phyloP scores from a whole-genome alignment of 257 asterid genomes.

The Primulina eburnea region DNA sequence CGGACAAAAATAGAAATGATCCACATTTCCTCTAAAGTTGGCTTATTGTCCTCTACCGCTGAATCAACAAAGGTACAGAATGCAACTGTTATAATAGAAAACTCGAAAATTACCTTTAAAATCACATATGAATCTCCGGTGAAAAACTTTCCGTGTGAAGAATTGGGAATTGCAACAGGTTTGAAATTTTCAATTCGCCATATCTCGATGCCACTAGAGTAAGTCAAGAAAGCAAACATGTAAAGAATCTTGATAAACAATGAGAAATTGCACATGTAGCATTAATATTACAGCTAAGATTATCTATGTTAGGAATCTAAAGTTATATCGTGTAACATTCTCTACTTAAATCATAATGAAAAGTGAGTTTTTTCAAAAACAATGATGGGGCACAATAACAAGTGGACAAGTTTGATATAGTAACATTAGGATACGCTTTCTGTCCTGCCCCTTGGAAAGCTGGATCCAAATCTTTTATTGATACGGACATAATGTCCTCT shows the following conservation, averaged over 20 bases:
- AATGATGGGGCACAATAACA: slow-evolving; percentile 13
- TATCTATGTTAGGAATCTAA: slow-evolving; percentile 5
- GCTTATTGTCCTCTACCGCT: slow-evolving; percentile 15
- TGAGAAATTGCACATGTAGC: neutral
- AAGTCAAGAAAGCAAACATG: slow-evolving; percentile 36
- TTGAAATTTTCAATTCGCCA: slow-evolving; percentile 73
- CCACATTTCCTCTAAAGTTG: slow-evolving; percentile 1
- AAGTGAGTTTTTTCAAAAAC: slow-evolving; percentile 4
- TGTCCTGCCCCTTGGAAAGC: slow-evolving; percentile 74
- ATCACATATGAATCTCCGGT: slow-evolving; percentile 75
- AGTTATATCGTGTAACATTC: neutral
- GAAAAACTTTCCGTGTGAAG: slow-evolving; percentile 70
- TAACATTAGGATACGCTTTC: slow-evolving; percentile 63
- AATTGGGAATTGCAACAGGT: slow-evolving; percentile 54
- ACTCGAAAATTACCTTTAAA: slow-evolving; percentile 50
- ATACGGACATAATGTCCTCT: slow-evolving; percentile 58
- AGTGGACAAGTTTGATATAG: neutral
- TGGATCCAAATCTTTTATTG: slow-evolving; percentile 72
- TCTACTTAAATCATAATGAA: neutral
- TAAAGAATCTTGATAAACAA: slow-evolving; percentile 10
- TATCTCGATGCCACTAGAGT: slow-evolving; percentile 69
- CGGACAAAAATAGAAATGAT: neutral
- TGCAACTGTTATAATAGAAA: neutral
- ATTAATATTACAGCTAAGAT: neutral
- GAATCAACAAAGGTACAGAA: neutral